phyloP scores from a whole-genome alignment of 495 filamentous ascomycete genomes.

The Cercophora sp. region DNA sequence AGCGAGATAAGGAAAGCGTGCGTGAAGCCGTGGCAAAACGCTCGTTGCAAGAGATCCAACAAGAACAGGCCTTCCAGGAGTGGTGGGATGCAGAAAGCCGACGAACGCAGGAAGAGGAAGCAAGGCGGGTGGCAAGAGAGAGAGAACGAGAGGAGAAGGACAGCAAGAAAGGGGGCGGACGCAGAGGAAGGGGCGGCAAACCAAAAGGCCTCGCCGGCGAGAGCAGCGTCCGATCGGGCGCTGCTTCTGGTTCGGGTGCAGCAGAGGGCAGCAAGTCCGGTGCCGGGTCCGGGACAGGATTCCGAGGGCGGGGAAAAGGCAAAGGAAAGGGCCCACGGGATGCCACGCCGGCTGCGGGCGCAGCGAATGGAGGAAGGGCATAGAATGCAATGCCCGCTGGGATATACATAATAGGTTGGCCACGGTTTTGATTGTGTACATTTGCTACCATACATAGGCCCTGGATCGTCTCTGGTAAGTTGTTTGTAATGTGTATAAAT shows the following conservation, averaged over 20 bases:
- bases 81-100: conserved; percentile 96
- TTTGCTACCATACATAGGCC: conserved; percentile 1
- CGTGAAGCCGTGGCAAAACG: conserved; percentile 81
- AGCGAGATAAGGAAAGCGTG: conserved; percentile 75
- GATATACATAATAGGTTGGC: conserved; percentile 4
- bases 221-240: too few species aligned
- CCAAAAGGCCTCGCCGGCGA: too few species aligned
- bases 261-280: neutral
- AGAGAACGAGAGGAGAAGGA: conserved; percentile 21
- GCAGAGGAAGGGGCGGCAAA: conserved; percentile 30
- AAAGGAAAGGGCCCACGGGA: conserved; percentile 10
- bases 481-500: neutral
- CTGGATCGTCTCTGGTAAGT: too few species aligned
- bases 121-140: conserved; percentile 34
- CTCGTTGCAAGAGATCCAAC: conserved; percentile 87
- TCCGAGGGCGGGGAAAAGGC: neutral
- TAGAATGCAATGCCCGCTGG: conserved; percentile 7
- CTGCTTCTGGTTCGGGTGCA: neutral
- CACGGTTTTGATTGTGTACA: neutral
- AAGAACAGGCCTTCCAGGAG: conserved; percentile 92
- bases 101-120: conserved; percentile 62
- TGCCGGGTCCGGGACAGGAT: neutral
- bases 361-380: neutral
- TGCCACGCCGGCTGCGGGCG: neutral
- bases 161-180: conserved; percentile 19